Conservation (phyloP, 2,329 filamentous ascomycete species). For the Dothideomycetes sp. region DNA sequence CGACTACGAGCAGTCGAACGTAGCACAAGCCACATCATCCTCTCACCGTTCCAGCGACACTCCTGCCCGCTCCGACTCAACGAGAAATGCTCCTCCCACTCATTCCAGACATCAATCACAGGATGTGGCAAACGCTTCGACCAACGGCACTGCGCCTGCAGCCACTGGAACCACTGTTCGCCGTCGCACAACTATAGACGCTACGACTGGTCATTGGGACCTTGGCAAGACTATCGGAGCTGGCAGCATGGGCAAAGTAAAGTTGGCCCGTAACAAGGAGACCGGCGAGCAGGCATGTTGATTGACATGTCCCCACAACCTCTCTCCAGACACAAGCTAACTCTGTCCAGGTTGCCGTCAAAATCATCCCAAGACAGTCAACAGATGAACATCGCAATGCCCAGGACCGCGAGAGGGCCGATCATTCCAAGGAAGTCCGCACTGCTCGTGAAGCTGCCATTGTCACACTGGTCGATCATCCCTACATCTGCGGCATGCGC, state of each 20-base stretch:
- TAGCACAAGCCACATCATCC: conserved; percentile 45
- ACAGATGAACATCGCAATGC: conserved; percentile 68
- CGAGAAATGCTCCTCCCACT: conserved; percentile 30
- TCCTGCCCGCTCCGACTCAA: conserved; percentile 46
- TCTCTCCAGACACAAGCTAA: conserved; percentile 1
- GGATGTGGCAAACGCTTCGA: conserved; percentile 28
- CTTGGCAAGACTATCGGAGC: conserved; percentile 95
- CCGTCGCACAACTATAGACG: conserved; percentile 73
- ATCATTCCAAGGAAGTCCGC: conserved; percentile 92
- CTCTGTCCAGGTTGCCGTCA: conserved; percentile 69
- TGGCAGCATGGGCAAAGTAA: conserved; percentile 98
- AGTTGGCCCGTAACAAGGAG: conserved; percentile 83
- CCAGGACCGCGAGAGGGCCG: conserved; percentile 76
- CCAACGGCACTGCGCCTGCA: conserved; percentile 21
- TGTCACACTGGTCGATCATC: conserved; percentile 85
- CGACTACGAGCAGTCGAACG: conserved; percentile 64
- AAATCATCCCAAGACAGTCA: conserved; percentile 87
- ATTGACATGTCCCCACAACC: not conserved
- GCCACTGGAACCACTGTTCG: conserved; percentile 27
- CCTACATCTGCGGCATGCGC: conserved; percentile 90
- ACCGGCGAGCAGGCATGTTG: conserved; percentile 77
- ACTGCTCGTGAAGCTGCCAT: conserved; percentile 94
- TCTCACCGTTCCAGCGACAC: conserved; percentile 27
- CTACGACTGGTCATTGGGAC: conserved; percentile 85
- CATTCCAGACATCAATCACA: conserved; percentile 37